Percentiles rank a stretch among this genome's conserved stretches.
Conservation (phyloP, 1,139 yeast species). For the Candida neerlandica region DNA sequence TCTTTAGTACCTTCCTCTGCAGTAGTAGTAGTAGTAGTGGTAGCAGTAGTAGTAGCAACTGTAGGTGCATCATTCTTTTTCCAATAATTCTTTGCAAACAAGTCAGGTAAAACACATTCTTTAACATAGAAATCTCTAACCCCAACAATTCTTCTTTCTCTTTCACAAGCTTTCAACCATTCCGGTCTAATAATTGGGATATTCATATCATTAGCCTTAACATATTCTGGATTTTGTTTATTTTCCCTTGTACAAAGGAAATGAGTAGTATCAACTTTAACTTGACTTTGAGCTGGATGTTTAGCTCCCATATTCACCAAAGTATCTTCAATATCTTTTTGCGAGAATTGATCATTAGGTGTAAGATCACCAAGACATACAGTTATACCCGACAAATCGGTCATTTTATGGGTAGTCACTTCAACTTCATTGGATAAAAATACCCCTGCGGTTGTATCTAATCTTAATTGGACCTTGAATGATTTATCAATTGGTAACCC, state of each 20-base stretch:
- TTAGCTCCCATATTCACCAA: conserved; percentile 77
- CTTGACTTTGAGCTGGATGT: conserved; percentile 64
- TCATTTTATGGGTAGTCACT: conserved; percentile 92
- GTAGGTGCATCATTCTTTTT: conserved; percentile 12
- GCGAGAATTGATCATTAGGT: conserved; percentile 57
- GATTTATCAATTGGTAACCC: conserved; percentile 88
- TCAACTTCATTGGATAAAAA: conserved; percentile 68
- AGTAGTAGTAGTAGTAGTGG: neutral
- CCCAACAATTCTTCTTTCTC: conserved; percentile 87
- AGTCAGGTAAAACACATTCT: conserved; percentile 52
- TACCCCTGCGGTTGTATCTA: conserved; percentile 89
- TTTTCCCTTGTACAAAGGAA: conserved; percentile 75
- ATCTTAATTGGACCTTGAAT: conserved; percentile 76
- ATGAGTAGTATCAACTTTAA: conserved; percentile 92
- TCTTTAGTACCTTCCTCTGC: conserved; percentile 6
- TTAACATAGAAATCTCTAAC: conserved; percentile 80
- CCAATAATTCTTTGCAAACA: conserved; percentile 50
- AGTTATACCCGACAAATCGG: conserved; percentile 90
- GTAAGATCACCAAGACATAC: conserved; percentile 85
- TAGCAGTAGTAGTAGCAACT: neutral
- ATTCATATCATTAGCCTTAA: conserved; percentile 81
- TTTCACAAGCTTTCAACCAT: conserved; percentile 94
- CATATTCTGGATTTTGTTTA: conserved; percentile 60
- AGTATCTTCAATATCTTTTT: conserved; percentile 64
- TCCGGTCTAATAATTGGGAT: conserved; percentile 96